Conservation (phyloP, 345 rosid genomes). For the Bruguiera parviflora region DNA sequence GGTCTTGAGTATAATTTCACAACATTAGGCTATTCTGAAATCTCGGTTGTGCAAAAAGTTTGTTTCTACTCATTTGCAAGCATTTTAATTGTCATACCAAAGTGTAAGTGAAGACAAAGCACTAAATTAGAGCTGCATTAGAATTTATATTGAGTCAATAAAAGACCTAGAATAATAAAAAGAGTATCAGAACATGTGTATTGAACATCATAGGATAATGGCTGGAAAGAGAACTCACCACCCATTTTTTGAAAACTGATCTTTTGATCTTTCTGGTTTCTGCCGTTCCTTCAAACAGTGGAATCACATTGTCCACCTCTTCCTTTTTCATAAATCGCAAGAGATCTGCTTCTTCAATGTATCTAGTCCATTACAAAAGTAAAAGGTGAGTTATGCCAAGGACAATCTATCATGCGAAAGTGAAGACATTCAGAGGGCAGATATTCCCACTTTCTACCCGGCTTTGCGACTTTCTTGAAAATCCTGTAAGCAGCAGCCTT, state of each 20-base stretch:
- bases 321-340: slow-evolving; percentile 58
- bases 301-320: slow-evolving; percentile 50
- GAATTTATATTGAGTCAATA: background rate
- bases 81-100: background rate
- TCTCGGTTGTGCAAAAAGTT: background rate
- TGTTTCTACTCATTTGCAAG: background rate
- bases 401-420: background rate
- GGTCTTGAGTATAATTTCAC: background rate
- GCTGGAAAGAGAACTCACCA: slow-evolving; percentile 35
- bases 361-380: slow-evolving; percentile 31
- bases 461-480: slow-evolving; percentile 60
- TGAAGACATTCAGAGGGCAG: slow-evolving; percentile 1
- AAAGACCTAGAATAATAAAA: too few relatives aligned
- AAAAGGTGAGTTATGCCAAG: background rate
- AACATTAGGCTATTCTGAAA: background rate
- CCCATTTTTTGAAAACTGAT: slow-evolving; percentile 55
- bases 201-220: too few relatives aligned
- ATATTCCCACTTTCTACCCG: slow-evolving; percentile 45
- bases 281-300: slow-evolving; percentile 48
- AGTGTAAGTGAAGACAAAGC: background rate
- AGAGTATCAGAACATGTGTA: too few relatives aligned
- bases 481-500: slow-evolving; percentile 58
- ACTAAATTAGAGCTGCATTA: background rate
- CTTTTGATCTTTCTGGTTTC: slow-evolving; percentile 61
- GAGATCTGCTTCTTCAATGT: slow-evolving; percentile 65